Conservation (phyloP, 164 flowering plant genomes). For the Stephania japonica region DNA sequence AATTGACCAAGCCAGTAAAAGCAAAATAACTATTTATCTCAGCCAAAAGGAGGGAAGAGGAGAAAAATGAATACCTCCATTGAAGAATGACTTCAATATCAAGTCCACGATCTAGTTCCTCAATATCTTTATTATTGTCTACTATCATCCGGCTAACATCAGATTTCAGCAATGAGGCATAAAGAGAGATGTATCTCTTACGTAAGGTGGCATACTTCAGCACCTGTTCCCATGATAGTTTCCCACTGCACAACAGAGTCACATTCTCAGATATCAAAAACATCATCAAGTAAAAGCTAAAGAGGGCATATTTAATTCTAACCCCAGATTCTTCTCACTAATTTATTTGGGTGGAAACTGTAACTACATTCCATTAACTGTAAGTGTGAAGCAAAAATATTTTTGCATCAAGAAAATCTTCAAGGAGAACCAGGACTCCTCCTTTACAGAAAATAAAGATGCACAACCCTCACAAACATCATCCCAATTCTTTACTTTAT, state of each 20-base stretch:
- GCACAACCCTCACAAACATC: too few species aligned
- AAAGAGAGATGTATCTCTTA: slow-evolving; percentile 77
- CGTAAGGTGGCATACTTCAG: slow-evolving; percentile 66
- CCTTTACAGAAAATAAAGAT: too few species aligned
- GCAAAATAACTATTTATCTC: neutral
- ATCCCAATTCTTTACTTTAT: too few species aligned
- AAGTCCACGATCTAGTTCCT: slow-evolving; percentile 78
- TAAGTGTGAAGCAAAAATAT: too few species aligned
- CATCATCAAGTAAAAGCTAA: neutral
- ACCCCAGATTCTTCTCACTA: too few species aligned
- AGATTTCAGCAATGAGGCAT: slow-evolving; percentile 82
- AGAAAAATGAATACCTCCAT: slow-evolving; percentile 68
- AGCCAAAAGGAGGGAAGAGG: neutral
- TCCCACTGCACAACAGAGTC: slow-evolving; percentile 55
- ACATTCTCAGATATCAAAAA: neutral
- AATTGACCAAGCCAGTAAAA: neutral
- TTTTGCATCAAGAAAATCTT: too few species aligned
- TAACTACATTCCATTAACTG: too few species aligned
- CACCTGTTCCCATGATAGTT: slow-evolving; percentile 88
- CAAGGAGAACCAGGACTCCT: too few species aligned
- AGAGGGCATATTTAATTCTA: too few species aligned
- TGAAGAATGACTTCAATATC: slow-evolving; percentile 85
- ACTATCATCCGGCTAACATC: slow-evolving; percentile 54
- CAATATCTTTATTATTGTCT: slow-evolving; percentile 80
- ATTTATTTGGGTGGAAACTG: too few species aligned